Conservation (phyloP, 73 alveolate species). For the Paramecium sonneborni region DNA sequence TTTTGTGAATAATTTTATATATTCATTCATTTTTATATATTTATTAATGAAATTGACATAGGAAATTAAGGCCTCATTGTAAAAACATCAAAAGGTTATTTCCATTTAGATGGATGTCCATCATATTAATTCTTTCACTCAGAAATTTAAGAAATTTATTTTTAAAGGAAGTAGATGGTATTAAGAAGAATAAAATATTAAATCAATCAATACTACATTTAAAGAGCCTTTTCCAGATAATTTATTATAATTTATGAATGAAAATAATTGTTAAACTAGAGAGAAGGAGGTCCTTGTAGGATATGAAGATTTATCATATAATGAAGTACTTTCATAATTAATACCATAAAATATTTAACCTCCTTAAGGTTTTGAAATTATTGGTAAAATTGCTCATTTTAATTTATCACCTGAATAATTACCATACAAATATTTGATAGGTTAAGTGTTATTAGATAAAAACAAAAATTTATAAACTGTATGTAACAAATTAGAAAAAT, state of each 20-base stretch:
- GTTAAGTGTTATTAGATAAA: constrained; percentile 92
- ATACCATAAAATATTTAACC: constrained; percentile 71
- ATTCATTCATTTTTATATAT: not conserved
- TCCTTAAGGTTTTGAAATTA: constrained; percentile 97
- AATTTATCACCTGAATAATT: constrained; percentile 87
- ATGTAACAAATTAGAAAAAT: constrained; percentile 93
- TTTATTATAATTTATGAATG: not conserved
- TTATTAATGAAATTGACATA: not conserved
- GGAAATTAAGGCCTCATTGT: not conserved
- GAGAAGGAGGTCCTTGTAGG: not conserved
- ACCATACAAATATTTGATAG: constrained; percentile 89
- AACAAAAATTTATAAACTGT: constrained; percentile 86
- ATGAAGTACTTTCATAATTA: constrained; percentile 70
- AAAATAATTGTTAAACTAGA: not conserved
- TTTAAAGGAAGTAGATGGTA: not conserved
- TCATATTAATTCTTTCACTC: not conserved
- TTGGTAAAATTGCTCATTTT: constrained; percentile 98
- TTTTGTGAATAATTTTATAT: not conserved
- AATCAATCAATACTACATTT: not conserved
- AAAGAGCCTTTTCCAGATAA: not conserved
- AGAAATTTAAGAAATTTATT: not conserved
- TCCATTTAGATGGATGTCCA: not conserved
- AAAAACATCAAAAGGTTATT: not conserved
- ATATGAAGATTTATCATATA: constrained; percentile 36
- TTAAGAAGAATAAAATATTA: not conserved